Evolutionary conservation across 2,329 filamentous ascomycete species (phyloP), one percentile per base, ranked within the genome.

Genomic region (Neurospora sp.): DNA sequence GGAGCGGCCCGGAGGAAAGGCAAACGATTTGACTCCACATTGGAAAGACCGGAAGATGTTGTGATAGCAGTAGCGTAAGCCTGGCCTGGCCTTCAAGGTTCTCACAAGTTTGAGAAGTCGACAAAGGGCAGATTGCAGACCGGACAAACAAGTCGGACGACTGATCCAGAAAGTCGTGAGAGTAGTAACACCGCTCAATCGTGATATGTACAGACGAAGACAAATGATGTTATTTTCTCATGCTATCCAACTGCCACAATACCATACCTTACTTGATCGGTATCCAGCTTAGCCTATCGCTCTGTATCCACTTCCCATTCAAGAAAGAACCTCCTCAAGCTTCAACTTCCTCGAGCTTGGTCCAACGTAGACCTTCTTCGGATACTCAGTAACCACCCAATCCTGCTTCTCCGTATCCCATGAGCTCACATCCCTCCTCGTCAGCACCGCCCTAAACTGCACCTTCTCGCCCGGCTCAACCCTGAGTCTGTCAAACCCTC

Each of bases 381-480:
- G 76, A 66, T 80, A 76, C 19, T 80, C 74, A 8, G 81, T 83
- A n/a, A 88, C 75, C 66, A 93, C 86, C 94, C 95, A 98, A 83
- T 97, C 90, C 84, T 97, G 94, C n/a, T 81, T 78, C 1, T 77
- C 84, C 0, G 87, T 82, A 74, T 97, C 92, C 94, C 95, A 97
- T 82, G 93, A 96, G 78, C 90, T 93, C 69, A 97, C 74, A 77
- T 97, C 95, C 70, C 93, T 88, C 46, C 94, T 86, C 6, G 89
- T 93, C 69, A 97, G 80, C 17, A 89, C 85, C 0, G 87, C 89
- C 0, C 79, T 83, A 82, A 96, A 96, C 1, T 84, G 87, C 3
- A 82, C 84, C 68, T 85, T 88, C 79, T 88, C 79, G n/a, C 92
- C 92, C 0, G 92, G 86, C 4, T 86, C 83, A 72, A 97, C 89